Base-by-base conservation (phyloP, 2,329 filamentous ascomycete species). In the Ceratocystis albifundus region DNA sequence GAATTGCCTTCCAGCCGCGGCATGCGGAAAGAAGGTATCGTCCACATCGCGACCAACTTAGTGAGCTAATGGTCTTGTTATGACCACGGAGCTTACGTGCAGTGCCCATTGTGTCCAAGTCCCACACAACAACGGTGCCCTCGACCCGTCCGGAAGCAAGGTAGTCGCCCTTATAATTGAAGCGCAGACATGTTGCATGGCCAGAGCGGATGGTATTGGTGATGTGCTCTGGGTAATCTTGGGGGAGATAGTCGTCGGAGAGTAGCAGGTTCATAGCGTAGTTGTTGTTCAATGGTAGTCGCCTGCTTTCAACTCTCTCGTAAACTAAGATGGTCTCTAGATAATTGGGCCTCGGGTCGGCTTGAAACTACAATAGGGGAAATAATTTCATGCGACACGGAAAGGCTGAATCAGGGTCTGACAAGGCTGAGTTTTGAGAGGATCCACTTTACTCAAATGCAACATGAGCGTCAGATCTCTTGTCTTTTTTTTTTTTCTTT, bases 71-170 rank as follows among this genome's bases (percentile, higher is more conserved):
- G 74, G 94, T 93, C 73, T 90, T 87, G 63, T 89, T 96, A 77
- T 99, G 94, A 12, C 93, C 94, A 70, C 90, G 86, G 69, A 99
- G 80, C 77, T 97, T 99, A 73, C 91, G 88, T 67, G 94, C 94
- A 3, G 97, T 90, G 46, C 94, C 93, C 81, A 95, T 96, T 8
- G 95, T 99, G 77, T 99, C 95, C 62, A 97, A 85, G 74, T 99
- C 94, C 82, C 96, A 99, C 61, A 99, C 88, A 66, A 96, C 90
- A 50, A 99, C 88, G 4, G 90, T 94, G 70, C 94, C 94, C 77
- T 99, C 94, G 69, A 91, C 89, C 73, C 94, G 87, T 70, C 94
- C 94, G 36, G 92, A 96, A 57, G 94, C 94, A 69, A 99, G 86
- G 72, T 94, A 92, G 76, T 99, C 93, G 75, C 94, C 94, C 73